Conservation (phyloP, 768 basidiomycete genomes). For the Boletus rufocinnamomeus region DNA sequence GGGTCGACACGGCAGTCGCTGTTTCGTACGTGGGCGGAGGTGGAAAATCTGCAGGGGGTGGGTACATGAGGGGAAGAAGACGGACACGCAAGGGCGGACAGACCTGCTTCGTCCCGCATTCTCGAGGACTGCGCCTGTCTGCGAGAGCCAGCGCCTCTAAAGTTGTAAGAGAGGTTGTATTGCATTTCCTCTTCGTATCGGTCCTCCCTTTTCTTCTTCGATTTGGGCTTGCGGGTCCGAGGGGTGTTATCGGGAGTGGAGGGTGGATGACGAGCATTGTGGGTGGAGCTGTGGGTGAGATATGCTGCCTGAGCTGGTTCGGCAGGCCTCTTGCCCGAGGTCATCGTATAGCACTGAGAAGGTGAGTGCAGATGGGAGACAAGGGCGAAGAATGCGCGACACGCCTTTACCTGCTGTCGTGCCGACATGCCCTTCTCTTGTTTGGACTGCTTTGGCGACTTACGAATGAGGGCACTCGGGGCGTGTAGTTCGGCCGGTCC, state of each 20-base stretch:
- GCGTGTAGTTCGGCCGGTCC: constrained; percentile 23
- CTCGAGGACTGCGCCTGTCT: constrained; percentile 29
- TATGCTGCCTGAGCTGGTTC: constrained; percentile 43
- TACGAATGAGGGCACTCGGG: constrained; percentile 25
- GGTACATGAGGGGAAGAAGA: constrained; percentile 6
- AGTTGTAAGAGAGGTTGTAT: constrained; percentile 33
- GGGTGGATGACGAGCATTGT: constrained; percentile 53
- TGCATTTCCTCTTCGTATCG: constrained; percentile 47
- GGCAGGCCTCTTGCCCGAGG: constrained; percentile 36
- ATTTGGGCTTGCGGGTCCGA: constrained; percentile 38
- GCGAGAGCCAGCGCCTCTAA: constrained; percentile 35
- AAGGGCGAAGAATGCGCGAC: constrained; percentile 40
- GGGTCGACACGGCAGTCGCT: constrained; percentile 44
- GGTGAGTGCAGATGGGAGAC: constrained; percentile 38
- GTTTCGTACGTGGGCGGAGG: constrained; percentile 77
- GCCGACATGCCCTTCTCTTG: constrained; percentile 37
- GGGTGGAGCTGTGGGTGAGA: constrained; percentile 56
- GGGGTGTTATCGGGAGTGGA: constrained; percentile 54
- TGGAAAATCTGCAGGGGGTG: constrained; percentile 54
- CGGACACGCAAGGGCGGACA: constrained; percentile 6
- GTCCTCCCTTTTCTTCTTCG: constrained; percentile 46
- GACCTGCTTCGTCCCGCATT: constrained; percentile 37
- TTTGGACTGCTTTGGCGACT: constrained; percentile 33
- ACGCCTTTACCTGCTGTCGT: constrained; percentile 39
- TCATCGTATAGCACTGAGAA: constrained; percentile 38